Base-by-base conservation (phyloP, 768 basidiomycete species). In the Mycena venus region DNA sequence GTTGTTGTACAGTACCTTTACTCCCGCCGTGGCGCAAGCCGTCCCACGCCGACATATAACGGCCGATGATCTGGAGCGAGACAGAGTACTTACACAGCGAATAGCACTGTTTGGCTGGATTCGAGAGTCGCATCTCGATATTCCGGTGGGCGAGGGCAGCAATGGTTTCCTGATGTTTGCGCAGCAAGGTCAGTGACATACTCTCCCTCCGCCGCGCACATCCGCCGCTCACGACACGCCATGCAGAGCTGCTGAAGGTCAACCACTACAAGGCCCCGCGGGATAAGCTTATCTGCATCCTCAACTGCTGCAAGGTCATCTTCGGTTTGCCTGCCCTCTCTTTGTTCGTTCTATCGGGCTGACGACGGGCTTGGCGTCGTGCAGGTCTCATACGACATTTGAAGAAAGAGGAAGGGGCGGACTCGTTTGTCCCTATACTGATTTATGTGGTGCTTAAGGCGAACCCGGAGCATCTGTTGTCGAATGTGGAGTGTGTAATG, bases 221-320 rank as follows among this genome's bases (percentile, higher is more conserved):
- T 70, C n/a, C 32, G 36, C 58, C 23, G 27, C 66, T 49, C 7
- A 34, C 67, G 6, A 23, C 36, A 17, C 44, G 58, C 15, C 60
- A 42, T 51, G 36, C 79, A 96, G 98, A 99, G 83, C 87, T 99
- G 51, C 83, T 96, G 77, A 99, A 99, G 88, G 94, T 99, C 74
- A 99, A 98, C 79, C 97, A 99, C 81, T 99, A 99, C 87, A 99
- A 99, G 83, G 98, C 98, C 12, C 98, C 98, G 10, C 90, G 98
- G 51, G 98, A 99, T 84, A 99, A 99, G 85, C 86, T 99, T 63
- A 99, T 99, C 68, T 99, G 98, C 83, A 94, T 99, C 44, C 85
- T 99, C 61, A 99, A 99, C 80, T 95, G 92, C 83, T 99, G 97
- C 91, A 99, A 99, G 86, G 96, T 99, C 83, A 99, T 99, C 78